Percentiles rank a stretch among this genome's conserved stretches.
Evolutionary conservation across 345 rosid species (phyloP).

Genomic region (Euphorbia tirucalli): DNA sequence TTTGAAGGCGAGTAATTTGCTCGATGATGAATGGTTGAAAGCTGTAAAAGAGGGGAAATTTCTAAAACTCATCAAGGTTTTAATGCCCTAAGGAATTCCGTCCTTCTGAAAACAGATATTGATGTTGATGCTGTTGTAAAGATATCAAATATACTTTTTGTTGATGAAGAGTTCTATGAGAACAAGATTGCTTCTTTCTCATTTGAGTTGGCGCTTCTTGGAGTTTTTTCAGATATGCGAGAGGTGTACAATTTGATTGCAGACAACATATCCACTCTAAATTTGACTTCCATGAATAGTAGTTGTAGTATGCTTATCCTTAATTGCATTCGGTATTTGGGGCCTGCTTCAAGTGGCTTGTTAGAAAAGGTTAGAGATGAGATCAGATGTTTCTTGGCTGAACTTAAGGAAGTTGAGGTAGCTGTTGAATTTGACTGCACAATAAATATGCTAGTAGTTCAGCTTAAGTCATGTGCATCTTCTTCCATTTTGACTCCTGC

Average conservation of each 20-base stretch:
- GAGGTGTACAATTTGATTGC: neutral
- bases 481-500: neutral
- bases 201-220: neutral
- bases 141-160: neutral
- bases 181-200: constrained; percentile 1
- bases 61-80: constrained; percentile 2
- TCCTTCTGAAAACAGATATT: neutral
- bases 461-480: neutral
- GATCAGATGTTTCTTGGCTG: constrained; percentile 1
- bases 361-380: constrained; percentile 1
- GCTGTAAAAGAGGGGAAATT: constrained; percentile 6
- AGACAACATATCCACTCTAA: neutral
- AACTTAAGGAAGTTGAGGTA: constrained; percentile 13
- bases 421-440: neutral
- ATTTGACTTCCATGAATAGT: neutral
- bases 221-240: neutral
- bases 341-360: constrained; percentile 1
- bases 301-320: constrained; percentile 1
- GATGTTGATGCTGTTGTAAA: constrained; percentile 3
- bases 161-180: constrained; percentile 3
- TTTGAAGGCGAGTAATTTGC: neutral
- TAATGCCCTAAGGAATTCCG: neutral
- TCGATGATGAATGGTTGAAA: neutral
- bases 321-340: constrained; percentile 4
- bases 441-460: neutral